Evolutionary conservation across 345 rosid genomes (phyloP), one percentile per base, ranked within the genome.

Genomic region (Acer campestre): DNA sequence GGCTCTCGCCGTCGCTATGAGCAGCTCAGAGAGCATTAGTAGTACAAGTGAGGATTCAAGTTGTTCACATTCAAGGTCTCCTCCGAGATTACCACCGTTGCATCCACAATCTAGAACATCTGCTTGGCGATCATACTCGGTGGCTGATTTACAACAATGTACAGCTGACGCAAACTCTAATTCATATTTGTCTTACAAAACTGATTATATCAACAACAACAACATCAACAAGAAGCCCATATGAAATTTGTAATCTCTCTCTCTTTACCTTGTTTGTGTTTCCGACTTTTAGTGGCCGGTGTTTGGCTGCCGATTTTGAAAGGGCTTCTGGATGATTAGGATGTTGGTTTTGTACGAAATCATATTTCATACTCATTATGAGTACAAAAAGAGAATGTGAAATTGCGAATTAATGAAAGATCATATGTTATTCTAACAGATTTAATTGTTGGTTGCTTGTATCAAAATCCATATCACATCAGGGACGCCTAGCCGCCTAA

Each of bases 1-100:
- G 80, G 92, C 97, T 16, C 80, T 95, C 0, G 97, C 97, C 0
- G 89, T 93, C 3, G 91, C 89, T 14, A 79, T 91, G 94, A 79
- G 85, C 79, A 79, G 88, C 61, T 90, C 89, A 0, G 96, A 90
- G n/a, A 90, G 91, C 78, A 82, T 80, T 16, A 80, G 89, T 1
- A 88, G 92, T 14, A 61, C 89, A 0, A 93, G 93, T 10, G 89
- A 88, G 2, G 93, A 86, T 55, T 86, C 89, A 0, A 78, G 77
- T 40, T 87, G 77, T 40, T 87, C 93, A 0, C 84, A 73, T 66
- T 77, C 88, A 0, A 86, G 83, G 75, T 88, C 92, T 58, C 88
- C 92, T 2, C 84, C 88, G 3, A 79, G 83, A 12, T 87, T 90
- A 53, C 99, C 99, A 14, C 99, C 99, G 0, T 66, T 90, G 81